These are phyloP conservation scores for Entonaema liquescens DNA, from an alignment of 495 filamentous ascomycete species.

Conservation along the genomic window DNA sequence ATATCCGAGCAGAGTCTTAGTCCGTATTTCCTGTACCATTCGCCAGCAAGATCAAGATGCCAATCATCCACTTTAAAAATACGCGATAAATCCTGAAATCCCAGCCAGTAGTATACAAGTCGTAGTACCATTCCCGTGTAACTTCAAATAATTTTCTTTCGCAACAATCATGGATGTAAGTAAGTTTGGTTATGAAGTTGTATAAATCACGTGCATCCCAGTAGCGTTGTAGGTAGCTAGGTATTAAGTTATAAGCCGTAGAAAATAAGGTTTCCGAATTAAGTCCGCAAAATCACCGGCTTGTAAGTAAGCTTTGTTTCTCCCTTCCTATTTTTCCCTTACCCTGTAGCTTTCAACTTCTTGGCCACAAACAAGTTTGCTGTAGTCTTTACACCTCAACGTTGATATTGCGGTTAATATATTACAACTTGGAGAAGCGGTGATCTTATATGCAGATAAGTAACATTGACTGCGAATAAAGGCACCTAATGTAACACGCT, in stretches of 20 bases:
- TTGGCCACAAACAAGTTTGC: background rate
- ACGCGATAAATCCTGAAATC: background rate
- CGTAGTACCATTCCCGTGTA: background rate
- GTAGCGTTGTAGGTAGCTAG: no score
- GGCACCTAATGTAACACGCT: background rate
- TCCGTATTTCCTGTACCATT: background rate
- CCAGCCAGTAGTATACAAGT: background rate
- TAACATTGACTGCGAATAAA: background rate
- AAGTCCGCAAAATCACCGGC: conserved; percentile 13
- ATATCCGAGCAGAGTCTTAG: background rate
- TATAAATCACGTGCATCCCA: background rate
- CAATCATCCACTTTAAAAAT: background rate
- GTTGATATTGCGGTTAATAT: background rate
- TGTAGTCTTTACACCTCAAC: background rate
- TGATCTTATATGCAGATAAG: conserved; percentile 2
- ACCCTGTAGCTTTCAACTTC: background rate
- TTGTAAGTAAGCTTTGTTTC: background rate
- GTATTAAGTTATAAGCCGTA: no score
- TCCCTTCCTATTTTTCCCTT: background rate
- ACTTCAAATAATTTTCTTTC: background rate
- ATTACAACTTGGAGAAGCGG: background rate
- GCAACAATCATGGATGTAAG: background rate
- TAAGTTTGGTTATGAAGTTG: background rate
- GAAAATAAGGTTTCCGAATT: conserved; percentile 18
- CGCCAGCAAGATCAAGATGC: no score